A percentile compares a stretch with the other conserved stretches of the same genome.
Evolutionary conservation across 176 grass and related monocot genomes (phyloP).

Genomic region (Pontederia crassipes): DNA sequence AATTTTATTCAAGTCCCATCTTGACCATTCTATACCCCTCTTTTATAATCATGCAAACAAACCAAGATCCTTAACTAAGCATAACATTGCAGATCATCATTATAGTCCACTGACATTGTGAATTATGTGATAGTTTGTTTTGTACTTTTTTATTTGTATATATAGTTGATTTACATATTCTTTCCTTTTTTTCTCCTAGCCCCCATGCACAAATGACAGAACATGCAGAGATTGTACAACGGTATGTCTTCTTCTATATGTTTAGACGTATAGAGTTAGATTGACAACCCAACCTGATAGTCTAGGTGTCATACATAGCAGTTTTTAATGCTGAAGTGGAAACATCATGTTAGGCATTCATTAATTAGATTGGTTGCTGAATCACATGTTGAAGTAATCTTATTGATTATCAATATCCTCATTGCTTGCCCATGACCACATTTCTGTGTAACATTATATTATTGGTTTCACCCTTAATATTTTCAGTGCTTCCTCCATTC

Average conservation of each 20-base stretch:
- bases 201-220: slow-evolving; percentile 29
- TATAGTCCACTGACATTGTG: slow-evolving; percentile 9
- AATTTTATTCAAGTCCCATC: too few relatives aligned
- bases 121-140: background rate
- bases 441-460: slow-evolving; percentile 19
- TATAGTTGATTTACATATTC: slow-evolving; percentile 28
- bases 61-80: too few relatives aligned
- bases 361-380: too few relatives aligned
- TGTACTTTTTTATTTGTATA: background rate
- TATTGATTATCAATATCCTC: too few relatives aligned
- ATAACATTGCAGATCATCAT: background rate
- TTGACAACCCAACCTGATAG: too few relatives aligned
- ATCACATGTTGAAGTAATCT: too few relatives aligned
- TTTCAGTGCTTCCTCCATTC: slow-evolving; percentile 66
- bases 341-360: too few relatives aligned
- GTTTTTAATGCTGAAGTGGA: too few relatives aligned
- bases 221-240: slow-evolving; percentile 87
- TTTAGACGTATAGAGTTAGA: background rate
- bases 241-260: slow-evolving; percentile 24
- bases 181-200: slow-evolving; percentile 57
- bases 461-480: slow-evolving; percentile 18
- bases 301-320: too few relatives aligned
- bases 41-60: too few relatives aligned
- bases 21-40: too few relatives aligned
- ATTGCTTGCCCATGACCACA: too few relatives aligned